Base-by-base conservation (phyloP, 345 rosid species). In the Laguncularia racemosa region DNA sequence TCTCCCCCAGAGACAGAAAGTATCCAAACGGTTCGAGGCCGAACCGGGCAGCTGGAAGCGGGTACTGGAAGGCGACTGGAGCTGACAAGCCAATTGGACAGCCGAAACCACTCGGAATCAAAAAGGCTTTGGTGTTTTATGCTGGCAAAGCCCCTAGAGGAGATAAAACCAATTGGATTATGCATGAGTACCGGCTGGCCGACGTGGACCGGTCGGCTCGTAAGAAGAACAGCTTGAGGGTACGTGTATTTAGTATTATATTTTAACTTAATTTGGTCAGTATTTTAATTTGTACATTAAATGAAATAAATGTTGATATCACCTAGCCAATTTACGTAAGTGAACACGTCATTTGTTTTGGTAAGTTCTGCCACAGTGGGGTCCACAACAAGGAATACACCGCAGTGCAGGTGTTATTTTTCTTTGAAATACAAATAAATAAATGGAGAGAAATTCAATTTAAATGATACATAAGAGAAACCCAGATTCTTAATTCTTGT, bases 11-110 rank as follows among this genome's bases (percentile, higher is more conserved):
- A 56, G 96, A 86, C 47, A 53, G 96, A 63, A 92, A 92, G 57
- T 92, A 92, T 15, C 98, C 98, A 6, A 92, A 92, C 69, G 96
- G 98, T 17, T 84, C 96, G 52, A 73, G 98, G 73, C 96, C 96
- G 21, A 92, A 92, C 76, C 76, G 98, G 2, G 87, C 96, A 0
- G 93, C 98, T 3, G 96, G 98, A 28, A 63, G 67, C 38, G 98
- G 98, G 0, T 91, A 91, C 61, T 91, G 98, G 98, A 91, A 91
- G 82, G 98, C 98, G 0, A 92, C 96, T 1, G 98, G 98, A 51
- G 98, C 96, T 15, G 98, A 92, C 74, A 92, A 92, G 78, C 93
- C 98, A 23, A 92, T 92, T 7, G 93, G 93, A 13, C 73, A 68
- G 10, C 96, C 95, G 13, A 92, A 80, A 64, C 67, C 98, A 1